Evolutionary conservation across 2,329 filamentous ascomycete species (phyloP).

Genomic region (Immersiporthe knoxdaviesiana): DNA sequence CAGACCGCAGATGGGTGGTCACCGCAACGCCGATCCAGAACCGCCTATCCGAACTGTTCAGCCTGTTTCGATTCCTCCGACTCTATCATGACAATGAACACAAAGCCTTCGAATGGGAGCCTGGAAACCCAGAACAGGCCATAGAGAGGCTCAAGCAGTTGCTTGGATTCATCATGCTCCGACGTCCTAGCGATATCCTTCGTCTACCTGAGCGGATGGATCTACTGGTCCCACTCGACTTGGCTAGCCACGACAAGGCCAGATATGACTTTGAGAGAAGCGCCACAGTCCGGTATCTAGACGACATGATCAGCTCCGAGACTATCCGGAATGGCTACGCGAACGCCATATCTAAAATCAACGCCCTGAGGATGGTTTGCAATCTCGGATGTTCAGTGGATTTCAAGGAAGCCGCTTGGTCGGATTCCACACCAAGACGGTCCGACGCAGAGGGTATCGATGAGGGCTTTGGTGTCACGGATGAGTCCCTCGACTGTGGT

Average conservation of each 20-base stretch:
- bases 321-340: not conserved
- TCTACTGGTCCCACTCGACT: not conserved
- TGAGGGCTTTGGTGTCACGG: not conserved
- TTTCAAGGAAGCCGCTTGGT: not conserved
- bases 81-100: not conserved
- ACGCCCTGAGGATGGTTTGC: not conserved
- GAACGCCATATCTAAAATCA: not conserved
- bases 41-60: not conserved
- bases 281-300: not conserved
- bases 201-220: not conserved
- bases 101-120: not conserved
- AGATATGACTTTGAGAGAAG: not conserved
- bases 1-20: not conserved
- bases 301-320: not conserved
- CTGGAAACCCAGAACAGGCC: not conserved
- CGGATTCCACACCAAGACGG: not conserved
- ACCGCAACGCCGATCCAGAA: not conserved
- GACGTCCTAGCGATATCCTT: not conserved
- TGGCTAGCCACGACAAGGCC: not conserved
- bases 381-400: not conserved
- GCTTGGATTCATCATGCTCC: not conserved
- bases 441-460: not conserved
- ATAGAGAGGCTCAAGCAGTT: not conserved
- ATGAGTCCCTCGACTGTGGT: not conserved
- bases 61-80: not conserved